Base-by-base conservation (phyloP, 129 eudicot genomes). In the Arctium lappa region DNA sequence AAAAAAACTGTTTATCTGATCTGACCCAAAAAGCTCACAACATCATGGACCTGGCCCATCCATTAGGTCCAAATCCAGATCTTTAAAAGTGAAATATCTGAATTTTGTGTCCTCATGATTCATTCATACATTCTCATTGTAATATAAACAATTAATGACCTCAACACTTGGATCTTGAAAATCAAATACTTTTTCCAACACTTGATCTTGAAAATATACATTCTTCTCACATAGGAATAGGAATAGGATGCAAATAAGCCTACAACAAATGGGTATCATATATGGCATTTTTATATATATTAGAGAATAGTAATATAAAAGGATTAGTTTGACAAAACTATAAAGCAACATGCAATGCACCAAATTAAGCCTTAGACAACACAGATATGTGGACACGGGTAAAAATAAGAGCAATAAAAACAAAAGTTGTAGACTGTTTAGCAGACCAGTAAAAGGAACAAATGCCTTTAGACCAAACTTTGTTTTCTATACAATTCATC, bases 371-470 rank as follows among this genome's bases (percentile, higher is more conserved):
- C 86, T 37, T n/a, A n/a, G n/a, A n/a, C n/a, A n/a, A n/a, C n/a
- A n/a, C n/a, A n/a, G n/a, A n/a, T n/a, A 50, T 79, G 78, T 53
- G 4, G 32, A n/a, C 32, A 63, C 32, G 6, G 33, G 32, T 42
- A 63, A 84, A 75, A 82, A 72, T 37, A 74, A 81, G 81, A 37
- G 81, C 34, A 80, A 86, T 85, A 79, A 82, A 86, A 87, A 91
- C 92, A 86, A 89, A 86, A 48, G 48, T 53, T 89, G 94, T 84
- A 72, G 73, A 85, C 89, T 76, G 73, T 39, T 85, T 39, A 80
- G 94, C 92, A 89, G 92, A 93, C 97, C 85, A 85, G 27, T 71
- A 75, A 86, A 78, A 76, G 80, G 82, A 84, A 83, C 72, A 80
- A 81, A 74, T 70, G 83, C 88, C 86, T 82, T 82, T 80, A 60